Base-by-base conservation (phyloP, 305 asterid genomes). In the Fraxinus paxiana region DNA sequence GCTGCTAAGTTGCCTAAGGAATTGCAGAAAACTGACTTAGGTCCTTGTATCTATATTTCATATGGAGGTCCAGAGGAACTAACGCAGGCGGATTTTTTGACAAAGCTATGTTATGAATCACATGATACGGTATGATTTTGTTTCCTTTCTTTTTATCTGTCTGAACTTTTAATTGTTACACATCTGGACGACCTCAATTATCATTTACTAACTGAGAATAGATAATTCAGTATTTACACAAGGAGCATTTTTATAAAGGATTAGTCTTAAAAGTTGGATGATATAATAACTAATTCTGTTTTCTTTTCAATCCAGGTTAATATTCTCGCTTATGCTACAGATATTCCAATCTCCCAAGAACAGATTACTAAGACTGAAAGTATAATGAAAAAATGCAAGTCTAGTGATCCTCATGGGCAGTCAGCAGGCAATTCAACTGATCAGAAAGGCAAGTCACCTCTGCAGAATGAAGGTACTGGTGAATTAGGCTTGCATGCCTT, bases 301-400 rank as follows among this genome's bases (percentile, higher is more conserved):
- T 90, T 79, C 59, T 63, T 86, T 83, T 87, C 76, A 59, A 81
- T 83, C 79, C 97, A 96, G 99, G 98, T 96, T 81, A 93, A 94
- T 85, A 91, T 96, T 82, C 97, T 96, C 33, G 96, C 94, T 81
- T 88, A 87, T 92, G 95, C 97, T 82, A 90, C 98, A 38, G 93
- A 92, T 89, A 88, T 86, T 83, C 91, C 89, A 75, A 88, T 89
- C 76, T 91, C 97, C 79, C 86, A 87, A 61, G 98, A 92, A 80
- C 92, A 94, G 86, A 83, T 93, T 38, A 86, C 79, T 69, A 90
- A 88, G 77, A 85, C 92, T 6, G 94, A 90, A 84, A 81, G 79
- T 51, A 80, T 90, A 80, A 88, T 92, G 90, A 90, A 89, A 84
- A 90, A 83, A 69, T 83, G 80, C 87, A 89, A 85, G 87, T 79